Evolutionary conservation across 306 rosid species (phyloP).

Genomic region (Citrullus colocynthis): DNA sequence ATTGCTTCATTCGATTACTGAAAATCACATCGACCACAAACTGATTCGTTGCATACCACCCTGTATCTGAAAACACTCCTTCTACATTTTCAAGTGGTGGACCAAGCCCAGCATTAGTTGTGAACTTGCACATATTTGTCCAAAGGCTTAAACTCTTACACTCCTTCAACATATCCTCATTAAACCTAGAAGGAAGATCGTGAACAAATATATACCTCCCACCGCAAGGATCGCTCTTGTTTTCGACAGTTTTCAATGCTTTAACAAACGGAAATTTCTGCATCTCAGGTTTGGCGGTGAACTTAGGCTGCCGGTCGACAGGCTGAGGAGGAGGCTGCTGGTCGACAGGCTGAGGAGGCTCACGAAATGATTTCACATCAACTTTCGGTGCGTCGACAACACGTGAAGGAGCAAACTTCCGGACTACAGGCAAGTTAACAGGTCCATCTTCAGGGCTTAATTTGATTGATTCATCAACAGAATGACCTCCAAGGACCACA

Average conservation of each 20-base stretch:
- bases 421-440: conserved; percentile 14
- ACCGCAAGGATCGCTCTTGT: conserved; percentile 95
- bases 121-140: conserved; percentile 97
- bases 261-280: conserved; percentile 44
- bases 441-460: conserved; percentile 17
- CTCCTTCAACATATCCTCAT: conserved; percentile 89
- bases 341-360: background rate
- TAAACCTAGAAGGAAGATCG: conserved; percentile 77
- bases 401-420: conserved; percentile 4
- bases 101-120: conserved; percentile 86
- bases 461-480: conserved; percentile 23
- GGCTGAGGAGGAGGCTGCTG: conserved; percentile 1
- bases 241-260: conserved; percentile 57
- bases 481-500: conserved; percentile 31
- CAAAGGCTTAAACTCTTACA: conserved; percentile 73
- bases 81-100: conserved; percentile 89
- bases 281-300: background rate
- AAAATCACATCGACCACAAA: conserved; percentile 93
- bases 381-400: background rate
- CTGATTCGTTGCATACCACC: conserved; percentile 96
- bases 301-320: background rate
- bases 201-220: conserved; percentile 92
- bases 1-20: conserved; percentile 88
- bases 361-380: background rate
- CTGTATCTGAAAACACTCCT: conserved; percentile 72